Evolutionary conservation across 2,329 filamentous ascomycete genomes (phyloP), one percentile per base, ranked within the genome.

Genomic region (Ophidiomyces ophidiicola): DNA sequence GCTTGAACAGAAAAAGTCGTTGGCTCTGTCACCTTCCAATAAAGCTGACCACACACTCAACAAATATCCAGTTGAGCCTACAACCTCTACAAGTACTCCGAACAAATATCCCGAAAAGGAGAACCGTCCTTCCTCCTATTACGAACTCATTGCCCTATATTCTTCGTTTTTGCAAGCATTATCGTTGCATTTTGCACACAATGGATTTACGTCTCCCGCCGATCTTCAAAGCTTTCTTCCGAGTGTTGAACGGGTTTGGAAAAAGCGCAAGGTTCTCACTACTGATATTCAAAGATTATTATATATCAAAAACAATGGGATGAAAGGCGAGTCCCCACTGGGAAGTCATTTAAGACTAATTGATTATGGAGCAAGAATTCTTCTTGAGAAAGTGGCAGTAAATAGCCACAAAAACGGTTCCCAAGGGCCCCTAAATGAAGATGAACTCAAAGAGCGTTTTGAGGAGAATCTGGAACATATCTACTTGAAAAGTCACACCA

Each of bases 121-220:
- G 7, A 7, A 71, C 7, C 54, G 53, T 30, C 28, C 54, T 49
- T 5, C 53, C 53, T 17, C 32, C 52, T 53, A 61, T 17, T 44
- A 50, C 25, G 73, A 81, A 34, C 63, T 85, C 11, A 59, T 82
- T 36, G 63, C 71, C 41, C 64, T 87, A 18, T 75, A 85, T 55
- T 66, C 67, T 28, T 69, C 77, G 7, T 81, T 86, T 48, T 65
- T 83, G 42, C 77, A 78, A 51, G 76, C 80, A 0, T 63, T 84
- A 17, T 71, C 73, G 0, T 61, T 86, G 6, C 79, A 85, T 51
- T 71, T 76, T 44, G 78, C 78, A 1, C 80, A 87, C 58, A 75
- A 80, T 55, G 77, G 78, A 43, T 62, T 64, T 20, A 64, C 68
- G 32, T 67, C 72, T 0, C 77, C 82, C 0, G 72, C 77, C 17